Evolutionary conservation across 23 red algal species (phyloP), one percentile per base, ranked within the genome.

Genomic region (Gracilaria domingensis): DNA sequence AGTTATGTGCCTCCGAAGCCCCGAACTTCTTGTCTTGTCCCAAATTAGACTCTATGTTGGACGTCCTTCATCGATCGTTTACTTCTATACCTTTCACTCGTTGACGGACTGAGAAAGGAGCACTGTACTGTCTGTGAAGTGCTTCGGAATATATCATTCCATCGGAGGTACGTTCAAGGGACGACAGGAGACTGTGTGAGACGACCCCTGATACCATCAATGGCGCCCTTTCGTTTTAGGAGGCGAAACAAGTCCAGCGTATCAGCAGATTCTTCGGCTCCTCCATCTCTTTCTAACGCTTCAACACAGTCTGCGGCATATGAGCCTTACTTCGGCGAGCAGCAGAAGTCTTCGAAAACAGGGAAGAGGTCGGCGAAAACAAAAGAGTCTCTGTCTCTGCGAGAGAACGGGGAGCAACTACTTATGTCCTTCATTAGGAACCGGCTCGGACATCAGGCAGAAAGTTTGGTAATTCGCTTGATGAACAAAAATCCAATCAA

Each of bases 401-500:
- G 72, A 30, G 72, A 77, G 28, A 77, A 77, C 45, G 72, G 87
- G 26, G 87, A 90, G 60, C 71, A 90, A 55, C 16, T 90, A 18
- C 87, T 90, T 13, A 50, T 90, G 25, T 51, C 53, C 51, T 90
- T 90, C 87, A 81, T 90, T 12, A 81, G 74, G 28, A 90, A 90
- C 47, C 35, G 57, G n/a, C 54, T 90, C 9, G 87, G 87, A 24
- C 23, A 48, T 8, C 71, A 81, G 29, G 87, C 87, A 28, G 87
- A 90, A 59, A 64, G 76, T 56, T 56, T 90, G 1, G 87, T 51
- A 6, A 77, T 90, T 64, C 53, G 87, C 25, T 24, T 90, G n/a
- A 65, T 90, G 73, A 90, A 90, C 87, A 90, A 81, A 70, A 81
- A 66, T n/a, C 87, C 87, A 44, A 90, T 90, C 47, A 90, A 80